phyloP scores from a whole-genome alignment of 495 filamentous ascomycete species.

The Hypomontagnella monticulosa region DNA sequence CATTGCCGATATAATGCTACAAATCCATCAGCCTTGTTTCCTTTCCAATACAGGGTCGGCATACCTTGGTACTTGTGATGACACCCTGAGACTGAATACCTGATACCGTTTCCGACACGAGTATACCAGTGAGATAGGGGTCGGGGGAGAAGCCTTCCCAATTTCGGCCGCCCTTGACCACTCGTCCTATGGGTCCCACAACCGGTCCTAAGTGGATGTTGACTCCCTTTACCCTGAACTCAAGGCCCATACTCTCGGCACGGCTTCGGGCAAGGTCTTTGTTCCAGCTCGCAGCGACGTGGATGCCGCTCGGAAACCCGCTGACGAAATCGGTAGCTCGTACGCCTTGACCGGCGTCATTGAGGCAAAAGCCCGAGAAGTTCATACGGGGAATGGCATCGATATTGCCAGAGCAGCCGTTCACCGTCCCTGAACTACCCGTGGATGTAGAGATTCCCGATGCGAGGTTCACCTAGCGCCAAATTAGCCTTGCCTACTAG shows the following conservation, averaged over 20 bases:
- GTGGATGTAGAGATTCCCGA: constrained; percentile 50
- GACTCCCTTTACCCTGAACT: constrained; percentile 69
- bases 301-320: constrained; percentile 62
- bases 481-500: constrained; percentile 48
- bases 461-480: constrained; percentile 65
- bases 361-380: constrained; percentile 69
- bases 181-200: constrained; percentile 62
- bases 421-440: constrained; percentile 45
- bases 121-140: constrained; percentile 56
- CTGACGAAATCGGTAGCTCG: constrained; percentile 68
- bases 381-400: constrained; percentile 61
- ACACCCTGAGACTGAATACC: constrained; percentile 64
- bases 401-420: constrained; percentile 62
- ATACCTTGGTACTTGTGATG: constrained; percentile 62
- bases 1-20: constrained; percentile 69
- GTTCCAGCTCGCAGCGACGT: constrained; percentile 68
- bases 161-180: constrained; percentile 61
- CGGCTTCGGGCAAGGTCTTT: constrained; percentile 57
- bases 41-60: constrained; percentile 45
- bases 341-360: constrained; percentile 69
- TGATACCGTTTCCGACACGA: constrained; percentile 55
- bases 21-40: constrained; percentile 2
- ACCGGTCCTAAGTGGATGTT: constrained; percentile 75
- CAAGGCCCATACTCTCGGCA: constrained; percentile 61
- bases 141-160: constrained; percentile 64